Percentiles rank a stretch among this genome's conserved stretches.
Conservation (phyloP, 371 early-diverging fungal species). For the Lichtheimia corymbifera region DNA sequence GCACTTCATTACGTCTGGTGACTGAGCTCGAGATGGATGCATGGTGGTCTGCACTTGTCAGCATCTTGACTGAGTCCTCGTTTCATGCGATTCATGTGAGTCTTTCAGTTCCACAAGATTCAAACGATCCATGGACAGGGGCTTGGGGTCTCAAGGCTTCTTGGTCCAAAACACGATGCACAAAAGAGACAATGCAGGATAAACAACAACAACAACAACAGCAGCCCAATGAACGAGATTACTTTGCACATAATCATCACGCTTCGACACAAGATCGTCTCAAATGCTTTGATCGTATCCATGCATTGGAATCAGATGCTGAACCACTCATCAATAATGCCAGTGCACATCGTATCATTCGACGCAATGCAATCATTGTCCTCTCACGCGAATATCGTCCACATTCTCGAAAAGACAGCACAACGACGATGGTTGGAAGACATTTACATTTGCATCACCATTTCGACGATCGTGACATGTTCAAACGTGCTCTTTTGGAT, state of each 20-base stretch:
- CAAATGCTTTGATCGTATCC: conserved; percentile 55
- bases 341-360: conserved; percentile 53
- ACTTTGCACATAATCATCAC: conserved; percentile 34
- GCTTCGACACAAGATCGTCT: conserved; percentile 9
- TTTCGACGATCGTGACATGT: conserved; percentile 32
- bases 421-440: conserved; percentile 2
- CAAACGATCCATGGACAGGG: conserved; percentile 46
- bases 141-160: conserved; percentile 56
- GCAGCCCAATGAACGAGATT: conserved; percentile 17
- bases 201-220: conserved; percentile 10
- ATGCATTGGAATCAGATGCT: conserved; percentile 57
- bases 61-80: conserved; percentile 39
- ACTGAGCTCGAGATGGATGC: conserved; percentile 45
- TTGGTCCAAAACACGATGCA: conserved; percentile 23
- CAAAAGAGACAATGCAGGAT: conserved; percentile 10
- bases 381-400: conserved; percentile 57
- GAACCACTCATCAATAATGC: conserved; percentile 55
- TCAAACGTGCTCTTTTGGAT: conserved; percentile 41
- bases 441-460: conserved; percentile 16
- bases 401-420: conserved; percentile 22
- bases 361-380: conserved; percentile 52
- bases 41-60: conserved; percentile 48
- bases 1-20: conserved; percentile 42
- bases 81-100: conserved; percentile 46
- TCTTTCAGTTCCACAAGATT: conserved; percentile 49